phyloP scores from a whole-genome alignment of 139 green algal species.

The Volvox africanus region DNA sequence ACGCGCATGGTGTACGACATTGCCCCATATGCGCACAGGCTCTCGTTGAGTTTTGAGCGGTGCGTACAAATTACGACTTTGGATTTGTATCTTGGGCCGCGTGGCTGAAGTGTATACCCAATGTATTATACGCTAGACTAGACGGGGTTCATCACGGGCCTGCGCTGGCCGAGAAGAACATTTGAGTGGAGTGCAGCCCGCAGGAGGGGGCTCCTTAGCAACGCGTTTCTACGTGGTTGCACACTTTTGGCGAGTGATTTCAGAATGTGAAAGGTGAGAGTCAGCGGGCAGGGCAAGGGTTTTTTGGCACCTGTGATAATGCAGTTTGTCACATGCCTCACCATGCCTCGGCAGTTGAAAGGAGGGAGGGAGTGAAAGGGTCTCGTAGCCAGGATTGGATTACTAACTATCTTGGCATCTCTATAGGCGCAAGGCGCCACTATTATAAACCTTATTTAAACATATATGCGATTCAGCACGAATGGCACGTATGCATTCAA shows the following conservation, averaged over 20 bases:
- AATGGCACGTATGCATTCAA: no score
- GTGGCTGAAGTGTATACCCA: neutral
- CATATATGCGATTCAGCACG: no score
- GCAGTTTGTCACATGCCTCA: no score
- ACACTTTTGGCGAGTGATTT: slow-evolving; percentile 5
- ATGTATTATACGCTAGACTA: slow-evolving; percentile 13
- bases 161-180: neutral
- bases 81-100: neutral
- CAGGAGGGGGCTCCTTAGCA: neutral
- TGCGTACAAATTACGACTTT: neutral
- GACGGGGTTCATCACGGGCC: neutral
- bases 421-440: no score
- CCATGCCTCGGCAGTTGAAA: no score
- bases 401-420: no score
- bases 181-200: neutral
- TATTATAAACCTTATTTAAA: no score
- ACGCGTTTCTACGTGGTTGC: neutral
- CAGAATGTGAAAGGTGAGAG: neutral
- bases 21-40: neutral
- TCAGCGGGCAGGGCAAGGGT: neutral
- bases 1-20: neutral
- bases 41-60: neutral
- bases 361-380: no score
- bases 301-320: no score
- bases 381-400: no score